phyloP scores from a whole-genome alignment of 1,139 yeast genomes.

The Pichia sp. region DNA sequence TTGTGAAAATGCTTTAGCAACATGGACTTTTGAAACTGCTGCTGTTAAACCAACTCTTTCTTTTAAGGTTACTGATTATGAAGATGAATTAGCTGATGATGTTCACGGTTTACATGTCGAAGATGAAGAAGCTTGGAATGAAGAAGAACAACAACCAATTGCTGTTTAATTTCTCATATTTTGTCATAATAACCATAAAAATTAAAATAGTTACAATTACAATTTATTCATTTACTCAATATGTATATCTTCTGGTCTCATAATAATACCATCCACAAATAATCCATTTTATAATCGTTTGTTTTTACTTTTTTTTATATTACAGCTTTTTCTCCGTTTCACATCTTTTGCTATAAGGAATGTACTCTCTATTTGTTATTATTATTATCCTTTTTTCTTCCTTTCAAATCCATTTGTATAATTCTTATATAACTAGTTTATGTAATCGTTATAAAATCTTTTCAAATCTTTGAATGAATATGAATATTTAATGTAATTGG shows the following conservation, averaged over 20 bases:
- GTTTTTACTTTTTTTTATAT: no score
- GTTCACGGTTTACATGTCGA: slow-evolving; percentile 51
- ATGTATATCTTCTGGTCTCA: no score
- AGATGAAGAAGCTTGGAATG: slow-evolving; percentile 33
- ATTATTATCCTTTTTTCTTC: background rate
- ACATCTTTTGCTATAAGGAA: slow-evolving; percentile 5
- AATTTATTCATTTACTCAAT: no score
- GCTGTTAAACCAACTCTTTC: slow-evolving; percentile 76
- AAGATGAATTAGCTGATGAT: slow-evolving; percentile 41
- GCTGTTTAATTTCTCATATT: slow-evolving; percentile 20
- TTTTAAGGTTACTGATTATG: slow-evolving; percentile 65
- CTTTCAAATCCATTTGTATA: background rate
- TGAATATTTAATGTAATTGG: slow-evolving; percentile 25
- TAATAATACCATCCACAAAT: no score
- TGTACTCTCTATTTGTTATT: background rate
- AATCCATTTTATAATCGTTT: no score
- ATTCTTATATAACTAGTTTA: no score
- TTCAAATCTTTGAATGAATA: slow-evolving; percentile 18
- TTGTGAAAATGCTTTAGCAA: slow-evolving; percentile 76
- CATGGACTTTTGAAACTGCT: slow-evolving; percentile 79
- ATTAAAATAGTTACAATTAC: no score
- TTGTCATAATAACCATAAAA: background rate
- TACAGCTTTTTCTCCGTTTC: no score
- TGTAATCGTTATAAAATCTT: no score
- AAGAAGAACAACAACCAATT: slow-evolving; percentile 21